These are phyloP conservation scores for Apophysomyces variabilis DNA, from an alignment of 371 early-diverging fungal genomes.

Conservation along the genomic window DNA sequence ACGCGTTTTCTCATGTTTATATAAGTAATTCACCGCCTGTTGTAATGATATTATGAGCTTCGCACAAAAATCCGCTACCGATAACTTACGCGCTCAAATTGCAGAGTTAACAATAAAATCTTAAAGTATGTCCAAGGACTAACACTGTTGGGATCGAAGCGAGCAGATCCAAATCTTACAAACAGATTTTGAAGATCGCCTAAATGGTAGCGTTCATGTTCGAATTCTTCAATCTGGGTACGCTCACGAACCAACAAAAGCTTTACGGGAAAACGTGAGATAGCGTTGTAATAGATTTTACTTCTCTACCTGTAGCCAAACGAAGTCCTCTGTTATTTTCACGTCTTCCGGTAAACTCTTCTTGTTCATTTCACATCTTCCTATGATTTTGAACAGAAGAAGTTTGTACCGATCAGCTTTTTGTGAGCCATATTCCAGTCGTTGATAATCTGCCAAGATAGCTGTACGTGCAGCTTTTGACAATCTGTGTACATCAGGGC, in stretches of 20 bases:
- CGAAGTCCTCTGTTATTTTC: constrained; percentile 78
- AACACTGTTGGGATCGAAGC: constrained; percentile 72
- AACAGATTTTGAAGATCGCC: constrained; percentile 67
- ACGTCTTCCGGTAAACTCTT: constrained; percentile 67
- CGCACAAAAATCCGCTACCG: neutral
- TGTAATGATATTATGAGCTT: neutral
- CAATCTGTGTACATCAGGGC: constrained; percentile 23
- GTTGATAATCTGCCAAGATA: constrained; percentile 61
- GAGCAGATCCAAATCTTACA: constrained; percentile 66
- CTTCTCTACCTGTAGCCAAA: constrained; percentile 70
- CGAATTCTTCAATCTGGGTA: constrained; percentile 40
- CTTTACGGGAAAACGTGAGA: constrained; percentile 24
- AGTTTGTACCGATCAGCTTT: constrained; percentile 85
- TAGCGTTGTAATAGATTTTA: neutral
- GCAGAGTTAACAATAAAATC: constrained; percentile 80
- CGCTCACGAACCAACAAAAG: constrained; percentile 70
- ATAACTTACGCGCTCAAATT: constrained; percentile 78
- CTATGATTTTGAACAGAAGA: constrained; percentile 85
- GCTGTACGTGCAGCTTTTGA: constrained; percentile 52
- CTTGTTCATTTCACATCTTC: constrained; percentile 79
- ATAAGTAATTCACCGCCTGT: constrained; percentile 76
- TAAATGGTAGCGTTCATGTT: constrained; percentile 68
- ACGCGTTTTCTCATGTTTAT: constrained; percentile 57
- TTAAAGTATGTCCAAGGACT: constrained; percentile 82
- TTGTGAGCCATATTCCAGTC: constrained; percentile 50